phyloP scores from a whole-genome alignment of 2,329 filamentous ascomycete species.

The Myriosclerotinia scirpicola region DNA sequence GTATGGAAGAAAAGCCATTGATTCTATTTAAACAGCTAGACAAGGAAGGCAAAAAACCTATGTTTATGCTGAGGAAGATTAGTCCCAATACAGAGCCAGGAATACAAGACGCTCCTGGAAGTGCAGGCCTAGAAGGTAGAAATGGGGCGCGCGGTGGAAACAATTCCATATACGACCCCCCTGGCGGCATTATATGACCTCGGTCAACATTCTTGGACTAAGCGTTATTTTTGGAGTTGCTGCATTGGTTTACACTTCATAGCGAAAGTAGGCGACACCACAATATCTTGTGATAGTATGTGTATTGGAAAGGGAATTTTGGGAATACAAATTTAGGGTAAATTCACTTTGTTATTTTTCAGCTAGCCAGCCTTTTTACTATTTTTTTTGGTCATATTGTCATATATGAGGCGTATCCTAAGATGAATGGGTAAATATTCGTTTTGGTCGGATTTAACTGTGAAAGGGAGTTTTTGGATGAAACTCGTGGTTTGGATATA shows the following conservation, averaged over 20 bases:
- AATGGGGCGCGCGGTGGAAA: slow-evolving; percentile 29
- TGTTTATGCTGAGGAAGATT: slow-evolving; percentile 74
- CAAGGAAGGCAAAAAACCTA: slow-evolving; percentile 86
- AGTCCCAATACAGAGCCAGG: slow-evolving; percentile 35
- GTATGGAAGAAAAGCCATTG: slow-evolving; percentile 87
- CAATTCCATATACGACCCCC: slow-evolving; percentile 36
- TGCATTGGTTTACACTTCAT: slow-evolving; percentile 20
- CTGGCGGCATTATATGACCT: slow-evolving; percentile 40
- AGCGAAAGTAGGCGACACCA: slow-evolving; percentile 20
- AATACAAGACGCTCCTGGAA: slow-evolving; percentile 43
- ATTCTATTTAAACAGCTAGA: slow-evolving; percentile 97
- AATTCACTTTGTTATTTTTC: slow-evolving; percentile 16
- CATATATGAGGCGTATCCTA: slow-evolving; percentile 19
- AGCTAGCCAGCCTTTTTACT: slow-evolving; percentile 12
- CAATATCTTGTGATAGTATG: slow-evolving; percentile 21
- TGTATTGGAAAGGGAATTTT: slow-evolving; percentile 24
- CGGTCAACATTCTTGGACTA: slow-evolving; percentile 15
- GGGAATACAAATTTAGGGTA: slow-evolving; percentile 13
- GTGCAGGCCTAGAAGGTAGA: slow-evolving; percentile 29
- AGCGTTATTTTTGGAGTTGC: slow-evolving; percentile 21
- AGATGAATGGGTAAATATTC: slow-evolving; percentile 22
- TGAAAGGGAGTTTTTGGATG: slow-evolving; percentile 24
- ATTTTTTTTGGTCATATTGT: slow-evolving; percentile 19
- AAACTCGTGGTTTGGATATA: slow-evolving; percentile 22
- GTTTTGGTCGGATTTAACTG: slow-evolving; percentile 16